These are phyloP conservation scores for Brassica carinata DNA, from an alignment of 345 rosid genomes.

Conservation along the genomic window DNA sequence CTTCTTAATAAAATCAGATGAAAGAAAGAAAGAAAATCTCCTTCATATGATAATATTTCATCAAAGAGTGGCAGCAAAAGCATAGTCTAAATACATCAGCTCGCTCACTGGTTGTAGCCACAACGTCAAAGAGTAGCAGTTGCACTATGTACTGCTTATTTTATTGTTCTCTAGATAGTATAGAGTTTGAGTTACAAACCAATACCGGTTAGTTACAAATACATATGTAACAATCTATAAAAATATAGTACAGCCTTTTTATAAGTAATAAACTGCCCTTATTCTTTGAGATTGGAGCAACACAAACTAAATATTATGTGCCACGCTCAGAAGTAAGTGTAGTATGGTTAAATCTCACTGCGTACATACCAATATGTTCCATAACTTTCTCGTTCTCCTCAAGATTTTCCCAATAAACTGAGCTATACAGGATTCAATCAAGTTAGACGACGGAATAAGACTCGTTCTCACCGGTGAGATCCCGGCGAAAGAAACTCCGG, in stretches of 20 bases:
- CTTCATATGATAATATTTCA: not conserved
- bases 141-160: not conserved
- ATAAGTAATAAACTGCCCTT: not conserved
- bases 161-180: not conserved
- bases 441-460: constrained; percentile 38
- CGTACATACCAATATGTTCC: constrained; percentile 66
- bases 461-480: constrained; percentile 16
- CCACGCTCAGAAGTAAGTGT: constrained; percentile 9
- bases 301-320: constrained; percentile 26
- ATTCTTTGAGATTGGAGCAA: constrained; percentile 2
- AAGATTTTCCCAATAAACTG: constrained; percentile 52
- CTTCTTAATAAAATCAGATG: not conserved
- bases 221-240: not conserved
- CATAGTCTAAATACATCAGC: not conserved
- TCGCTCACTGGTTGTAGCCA: not conserved
- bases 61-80: not conserved
- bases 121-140: not conserved
- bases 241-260: constrained; percentile 6
- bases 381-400: constrained; percentile 57
- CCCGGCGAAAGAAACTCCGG: constrained; percentile 17
- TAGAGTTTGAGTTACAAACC: not conserved
- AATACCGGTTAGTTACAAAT: not conserved
- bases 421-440: constrained; percentile 47
- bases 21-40: too few species aligned
- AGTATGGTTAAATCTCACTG: constrained; percentile 33